Evolutionary conservation across 805 yeast species (phyloP), one percentile per base, ranked within the genome.

Genomic region (Starmera quercuum): DNA sequence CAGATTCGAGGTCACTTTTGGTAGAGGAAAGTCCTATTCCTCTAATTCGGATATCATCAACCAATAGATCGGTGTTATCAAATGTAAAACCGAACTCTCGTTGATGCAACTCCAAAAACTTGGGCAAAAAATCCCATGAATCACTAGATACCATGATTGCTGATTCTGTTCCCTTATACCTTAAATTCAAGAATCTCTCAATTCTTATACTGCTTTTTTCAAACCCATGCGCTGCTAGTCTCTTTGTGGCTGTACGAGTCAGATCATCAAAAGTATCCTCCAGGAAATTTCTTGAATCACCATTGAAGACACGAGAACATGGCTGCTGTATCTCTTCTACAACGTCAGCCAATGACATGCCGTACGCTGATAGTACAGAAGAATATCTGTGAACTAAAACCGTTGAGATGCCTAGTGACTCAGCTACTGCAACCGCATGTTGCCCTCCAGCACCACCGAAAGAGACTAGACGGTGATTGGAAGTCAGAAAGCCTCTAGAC

Each of bases 391-490:
- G 73, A 31, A 67, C 63, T 6, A 64, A 42, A 15, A 66, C 71
- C 32, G 56, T 54, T 17, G 51, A 50, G 38, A 68, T 66, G 35
- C 60, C 57, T 50, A 68, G 56, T 11, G 54, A 57, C 40, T 54
- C 53, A 7, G 71, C 70, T 32, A 68, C 54, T 4, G 66, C 56
- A n/a, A 56, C 54, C 21, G 68, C 63, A 44, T 64, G 64, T 46
- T 68, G 73, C 20, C 71, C 70, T 39, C 73, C 73, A 30, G 72
- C 69, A 35, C 73, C 73, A 35, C 73, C 73, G 45, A 68, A 68
- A 3, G 69, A 59, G 5, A 68, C 70, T 35, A 68, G 49, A 19
- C 57, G 59, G 42, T 68, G 72, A 28, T 62, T 61, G 31, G 63
- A 42, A 13, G 62, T 61, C 38, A 57, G 63, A 37, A 54, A 63